Conservation (phyloP, 164 flowering plant genomes). For the Vitis riparia region DNA sequence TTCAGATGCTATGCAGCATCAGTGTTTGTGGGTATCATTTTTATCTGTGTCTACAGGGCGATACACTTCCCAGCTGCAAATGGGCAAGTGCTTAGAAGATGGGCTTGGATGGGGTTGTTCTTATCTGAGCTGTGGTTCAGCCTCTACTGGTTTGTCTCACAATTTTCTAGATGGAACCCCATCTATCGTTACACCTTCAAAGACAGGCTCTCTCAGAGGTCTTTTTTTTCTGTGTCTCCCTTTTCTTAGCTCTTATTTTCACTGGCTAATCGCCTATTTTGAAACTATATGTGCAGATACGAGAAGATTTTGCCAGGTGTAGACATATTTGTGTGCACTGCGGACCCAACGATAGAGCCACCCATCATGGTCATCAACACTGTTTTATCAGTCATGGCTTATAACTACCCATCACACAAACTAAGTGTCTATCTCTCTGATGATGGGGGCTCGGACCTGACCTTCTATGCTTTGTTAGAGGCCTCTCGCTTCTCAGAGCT, state of each 20-base stretch:
- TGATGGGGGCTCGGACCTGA: conserved; percentile 44
- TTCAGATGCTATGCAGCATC: conserved; percentile 21
- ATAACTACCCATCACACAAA: conserved; percentile 43
- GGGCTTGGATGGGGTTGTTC: conserved; percentile 38
- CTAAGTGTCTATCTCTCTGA: conserved; percentile 44
- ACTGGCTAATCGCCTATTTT: too few species aligned
- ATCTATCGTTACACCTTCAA: conserved; percentile 33
- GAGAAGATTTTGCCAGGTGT: conserved; percentile 30
- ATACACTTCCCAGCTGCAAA: conserved; percentile 16
- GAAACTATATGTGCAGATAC: conserved; percentile 2
- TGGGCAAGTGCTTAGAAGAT: conserved; percentile 12
- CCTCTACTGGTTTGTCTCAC: conserved; percentile 36
- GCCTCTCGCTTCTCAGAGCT: conserved; percentile 37
- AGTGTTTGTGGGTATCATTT: conserved; percentile 20
- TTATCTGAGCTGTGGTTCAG: conserved; percentile 43
- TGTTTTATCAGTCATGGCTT: conserved; percentile 43
- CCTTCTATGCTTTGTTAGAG: conserved; percentile 45
- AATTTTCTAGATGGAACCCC: conserved; percentile 32
- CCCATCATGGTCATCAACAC: conserved; percentile 42
- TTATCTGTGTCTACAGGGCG: conserved; percentile 28
- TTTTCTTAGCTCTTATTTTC: too few species aligned
- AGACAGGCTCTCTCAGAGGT: conserved; percentile 28
- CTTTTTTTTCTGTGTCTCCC: not conserved
- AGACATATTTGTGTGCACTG: conserved; percentile 52
- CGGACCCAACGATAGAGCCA: conserved; percentile 45